A percentile compares a stretch with the other conserved stretches of the same genome.
Evolutionary conservation across 192 early-diverging fungal species (phyloP).

Genomic region (Podila verticillata): DNA sequence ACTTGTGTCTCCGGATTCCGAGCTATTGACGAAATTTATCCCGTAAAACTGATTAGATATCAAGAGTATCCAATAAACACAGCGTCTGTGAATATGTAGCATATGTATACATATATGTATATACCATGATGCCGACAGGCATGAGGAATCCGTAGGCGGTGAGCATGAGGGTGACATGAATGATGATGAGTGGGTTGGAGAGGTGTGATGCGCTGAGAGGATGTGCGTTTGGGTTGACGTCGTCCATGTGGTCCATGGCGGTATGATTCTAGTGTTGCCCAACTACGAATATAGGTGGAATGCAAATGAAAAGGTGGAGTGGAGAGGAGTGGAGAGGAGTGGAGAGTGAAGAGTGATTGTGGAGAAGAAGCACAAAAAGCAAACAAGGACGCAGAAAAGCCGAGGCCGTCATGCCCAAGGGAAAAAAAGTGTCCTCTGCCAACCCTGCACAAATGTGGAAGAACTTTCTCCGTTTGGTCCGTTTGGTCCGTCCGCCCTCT

Average conservation of each 20-base stretch:
- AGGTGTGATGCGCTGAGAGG: slow-evolving; percentile 19
- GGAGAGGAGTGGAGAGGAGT: too few relatives aligned
- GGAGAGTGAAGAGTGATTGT: too few relatives aligned
- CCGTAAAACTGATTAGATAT: neutral
- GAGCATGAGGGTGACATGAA: slow-evolving; percentile 55
- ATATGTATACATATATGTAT: neutral
- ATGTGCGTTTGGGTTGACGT: slow-evolving; percentile 34
- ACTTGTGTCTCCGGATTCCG: slow-evolving; percentile 39
- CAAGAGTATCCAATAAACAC: slow-evolving; percentile 12
- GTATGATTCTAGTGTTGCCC: neutral
- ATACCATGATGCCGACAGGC: slow-evolving; percentile 52
- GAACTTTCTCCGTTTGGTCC: too few relatives aligned
- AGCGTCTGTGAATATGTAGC: neutral
- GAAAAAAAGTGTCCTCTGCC: too few relatives aligned
- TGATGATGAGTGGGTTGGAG: slow-evolving; percentile 54
- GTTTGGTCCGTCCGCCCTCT: too few relatives aligned
- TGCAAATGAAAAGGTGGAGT: neutral
- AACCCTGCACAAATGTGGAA: too few relatives aligned
- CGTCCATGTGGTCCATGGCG: slow-evolving; percentile 38
- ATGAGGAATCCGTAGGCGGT: slow-evolving; percentile 51
- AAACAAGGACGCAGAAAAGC: too few relatives aligned
- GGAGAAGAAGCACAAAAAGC: too few relatives aligned
- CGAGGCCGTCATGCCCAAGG: too few relatives aligned
- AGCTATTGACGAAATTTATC: slow-evolving; percentile 14
- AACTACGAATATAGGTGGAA: neutral